These are phyloP conservation scores for Cytidiella melzeri DNA, from an alignment of 768 basidiomycete genomes.

Conservation along the genomic window DNA sequence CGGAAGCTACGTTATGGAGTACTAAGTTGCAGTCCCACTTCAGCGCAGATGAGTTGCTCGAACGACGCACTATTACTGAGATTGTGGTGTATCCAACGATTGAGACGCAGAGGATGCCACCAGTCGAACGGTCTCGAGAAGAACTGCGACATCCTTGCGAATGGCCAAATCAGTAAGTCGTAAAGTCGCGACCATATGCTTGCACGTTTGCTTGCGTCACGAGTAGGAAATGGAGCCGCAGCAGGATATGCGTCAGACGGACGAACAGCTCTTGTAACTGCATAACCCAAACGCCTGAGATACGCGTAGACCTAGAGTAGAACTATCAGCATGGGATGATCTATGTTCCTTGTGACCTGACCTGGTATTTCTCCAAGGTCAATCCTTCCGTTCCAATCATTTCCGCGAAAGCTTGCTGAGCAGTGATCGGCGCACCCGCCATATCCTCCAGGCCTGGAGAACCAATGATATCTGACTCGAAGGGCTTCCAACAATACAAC, in stretches of 20 bases:
- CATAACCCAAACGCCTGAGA: slow-evolving; percentile 87
- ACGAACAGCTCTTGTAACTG: slow-evolving; percentile 68
- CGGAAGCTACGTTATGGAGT: slow-evolving; percentile 38
- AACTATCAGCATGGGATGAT: no score
- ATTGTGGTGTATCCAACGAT: slow-evolving; percentile 41
- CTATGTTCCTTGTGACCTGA: slow-evolving; percentile 33
- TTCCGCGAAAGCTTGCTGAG: slow-evolving; percentile 83
- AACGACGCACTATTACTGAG: slow-evolving; percentile 50
- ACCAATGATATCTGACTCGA: slow-evolving; percentile 15
- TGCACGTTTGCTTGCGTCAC: slow-evolving; percentile 17
- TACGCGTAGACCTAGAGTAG: slow-evolving; percentile 78
- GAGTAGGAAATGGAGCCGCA: slow-evolving; percentile 32
- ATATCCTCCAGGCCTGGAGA: slow-evolving; percentile 26
- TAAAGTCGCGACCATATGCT: slow-evolving; percentile 30
- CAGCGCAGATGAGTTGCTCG: no score
- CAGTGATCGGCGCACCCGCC: slow-evolving; percentile 74
- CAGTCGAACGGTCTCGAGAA: slow-evolving; percentile 41
- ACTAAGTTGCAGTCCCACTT: slow-evolving; percentile 2
- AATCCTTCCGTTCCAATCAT: slow-evolving; percentile 78
- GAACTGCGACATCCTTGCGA: slow-evolving; percentile 24
- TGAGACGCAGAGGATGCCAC: slow-evolving; percentile 58
- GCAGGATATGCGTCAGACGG: slow-evolving; percentile 49
- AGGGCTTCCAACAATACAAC: slow-evolving; percentile 74
- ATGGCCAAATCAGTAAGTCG: slow-evolving; percentile 24
- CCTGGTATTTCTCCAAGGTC: slow-evolving; percentile 86